Evolutionary conservation across 768 basidiomycete species (phyloP), one percentile per base, ranked within the genome.

Genomic region (Pholiota microspora): DNA sequence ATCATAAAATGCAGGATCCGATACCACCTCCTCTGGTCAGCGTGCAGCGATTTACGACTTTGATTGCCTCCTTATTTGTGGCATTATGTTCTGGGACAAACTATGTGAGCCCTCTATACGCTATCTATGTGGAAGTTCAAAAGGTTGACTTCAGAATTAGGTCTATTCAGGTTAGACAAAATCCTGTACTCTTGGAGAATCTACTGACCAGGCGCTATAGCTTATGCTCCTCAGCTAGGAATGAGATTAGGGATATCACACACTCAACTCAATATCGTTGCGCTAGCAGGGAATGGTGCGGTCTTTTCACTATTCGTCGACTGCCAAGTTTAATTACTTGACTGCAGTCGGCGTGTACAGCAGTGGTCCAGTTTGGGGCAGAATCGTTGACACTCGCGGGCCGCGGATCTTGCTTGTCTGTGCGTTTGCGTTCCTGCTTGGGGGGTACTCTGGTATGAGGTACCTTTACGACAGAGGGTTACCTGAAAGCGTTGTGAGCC

Each of bases 151-250:
- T n/a, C 29, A 34, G 10, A 28, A 7, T 2, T 54, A 77, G 77
- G 75, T 73, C 5, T 77, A 69, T 53, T 77, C 76, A 63, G 77
- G 76, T 77, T 13, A 44, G 23, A 24, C n/a, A 15, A n/a, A n/a
- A 24, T n/a, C 31, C n/a, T 8, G 7, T 9, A 27, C n/a, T n/a
- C n/a, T n/a, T n/a, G 9, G 3, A 42, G 27, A n/a, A 32, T 15
- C 15, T 6, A 12, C 34, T 49, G 23, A 47, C 16, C 23, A 7
- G 7, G 21, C 9, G 16, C 23, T 32, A 21, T 51, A 86, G 93
- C 92, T 16, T 97, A 94, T 67, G 84, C 89, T 1, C 93, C 94
- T 0, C 93, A 96, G 66, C 79, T 96, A 4, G 90, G 89, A 1
- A 71, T 84, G n/a, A 81, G 84, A 35, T 79, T 96, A 15, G 74